phyloP scores from a whole-genome alignment of 192 early-diverging fungal genomes.

The Podila minutissima region DNA sequence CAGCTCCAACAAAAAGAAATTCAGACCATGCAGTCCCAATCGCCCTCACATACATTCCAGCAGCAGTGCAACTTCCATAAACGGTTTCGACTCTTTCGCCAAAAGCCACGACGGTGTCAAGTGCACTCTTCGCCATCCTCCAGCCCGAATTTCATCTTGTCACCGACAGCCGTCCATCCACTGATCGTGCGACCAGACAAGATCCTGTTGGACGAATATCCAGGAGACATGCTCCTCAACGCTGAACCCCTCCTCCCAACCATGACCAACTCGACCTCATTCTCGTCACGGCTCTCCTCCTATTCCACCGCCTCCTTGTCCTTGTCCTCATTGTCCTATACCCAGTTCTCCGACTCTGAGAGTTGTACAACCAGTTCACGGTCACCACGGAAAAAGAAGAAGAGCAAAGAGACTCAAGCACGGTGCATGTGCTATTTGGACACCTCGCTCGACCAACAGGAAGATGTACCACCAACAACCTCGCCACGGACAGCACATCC shows the following conservation, averaged over 20 bases:
- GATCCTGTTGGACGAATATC: slow-evolving; percentile 23
- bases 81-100: slow-evolving; percentile 42
- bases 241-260: not conserved
- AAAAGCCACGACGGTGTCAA: slow-evolving; percentile 33
- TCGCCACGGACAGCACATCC: not conserved
- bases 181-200: slow-evolving; percentile 42
- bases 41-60: slow-evolving; percentile 41
- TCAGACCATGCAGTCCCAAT: slow-evolving; percentile 31
- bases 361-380: slow-evolving; percentile 1
- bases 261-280: slow-evolving; percentile 11
- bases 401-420: slow-evolving; percentile 8
- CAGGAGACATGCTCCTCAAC: not conserved
- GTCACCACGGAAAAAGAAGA: slow-evolving; percentile 19
- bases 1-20: slow-evolving; percentile 21
- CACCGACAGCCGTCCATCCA: slow-evolving; percentile 36
- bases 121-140: slow-evolving; percentile 17
- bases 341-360: slow-evolving; percentile 33
- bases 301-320: slow-evolving; percentile 24
- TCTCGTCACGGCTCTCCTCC: slow-evolving; percentile 32
- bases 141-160: slow-evolving; percentile 28
- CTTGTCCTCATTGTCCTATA: slow-evolving; percentile 12
- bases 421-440: slow-evolving; percentile 47
- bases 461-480: not conserved
- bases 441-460: slow-evolving; percentile 11
- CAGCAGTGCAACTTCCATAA: slow-evolving; percentile 44